A percentile compares a stretch with the other conserved stretches of the same genome.
Evolutionary conservation across 306 rosid genomes (phyloP).

Genomic region (Spatholobus suberectus): DNA sequence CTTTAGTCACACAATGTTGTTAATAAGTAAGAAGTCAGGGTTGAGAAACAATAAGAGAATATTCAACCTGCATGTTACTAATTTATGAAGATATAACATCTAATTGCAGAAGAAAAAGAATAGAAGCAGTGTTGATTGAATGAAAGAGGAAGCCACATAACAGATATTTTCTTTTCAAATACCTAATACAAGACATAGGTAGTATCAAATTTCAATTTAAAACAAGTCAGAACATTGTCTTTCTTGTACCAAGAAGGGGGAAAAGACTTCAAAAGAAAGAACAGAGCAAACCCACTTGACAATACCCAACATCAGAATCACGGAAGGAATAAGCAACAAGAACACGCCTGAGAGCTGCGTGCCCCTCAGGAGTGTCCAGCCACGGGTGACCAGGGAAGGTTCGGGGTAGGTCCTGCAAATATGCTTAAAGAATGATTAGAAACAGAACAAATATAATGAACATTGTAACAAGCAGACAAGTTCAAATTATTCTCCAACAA

Average conservation of each 20-base stretch:
- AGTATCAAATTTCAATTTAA: background rate
- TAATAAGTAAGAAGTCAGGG: background rate
- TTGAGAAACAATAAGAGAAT: conserved; percentile 14
- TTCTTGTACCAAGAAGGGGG: background rate
- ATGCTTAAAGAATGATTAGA: background rate
- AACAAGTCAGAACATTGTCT: background rate
- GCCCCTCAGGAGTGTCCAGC: conserved; percentile 98
- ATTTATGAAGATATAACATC: background rate
- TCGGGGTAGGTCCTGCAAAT: conserved; percentile 85
- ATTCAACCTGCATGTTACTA: conserved; percentile 15
- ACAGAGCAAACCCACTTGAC: conserved; percentile 70
- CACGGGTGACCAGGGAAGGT: conserved; percentile 98
- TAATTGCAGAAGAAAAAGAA: background rate
- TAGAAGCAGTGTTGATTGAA: background rate
- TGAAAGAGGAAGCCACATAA: background rate
- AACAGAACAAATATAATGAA: background rate
- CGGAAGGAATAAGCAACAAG: conserved; percentile 99
- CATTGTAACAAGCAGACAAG: background rate
- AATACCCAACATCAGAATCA: conserved; percentile 98
- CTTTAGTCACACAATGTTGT: background rate
- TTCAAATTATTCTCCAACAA: conserved; percentile 23
- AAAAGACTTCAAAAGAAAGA: background rate
- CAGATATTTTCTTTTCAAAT: conserved; percentile 9
- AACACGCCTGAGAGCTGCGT: conserved; percentile 91
- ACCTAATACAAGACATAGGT: background rate